Conservation (phyloP, 352 stramenopile genomes). For the Phytophthora macrochlamydospora region DNA sequence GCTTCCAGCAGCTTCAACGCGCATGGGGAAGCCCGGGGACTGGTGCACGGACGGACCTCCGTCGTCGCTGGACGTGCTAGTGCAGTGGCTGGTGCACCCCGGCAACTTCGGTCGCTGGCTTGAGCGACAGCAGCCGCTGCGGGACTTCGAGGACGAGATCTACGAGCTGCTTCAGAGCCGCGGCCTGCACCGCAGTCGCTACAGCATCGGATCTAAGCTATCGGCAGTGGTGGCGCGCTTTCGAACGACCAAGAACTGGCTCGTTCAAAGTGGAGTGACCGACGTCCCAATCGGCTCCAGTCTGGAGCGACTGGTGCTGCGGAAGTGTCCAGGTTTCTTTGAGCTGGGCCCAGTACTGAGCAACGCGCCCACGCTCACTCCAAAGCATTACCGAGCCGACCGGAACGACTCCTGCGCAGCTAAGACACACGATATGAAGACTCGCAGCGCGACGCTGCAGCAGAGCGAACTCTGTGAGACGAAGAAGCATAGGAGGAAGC, state of each 20-base stretch:
- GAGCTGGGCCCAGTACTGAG: slow-evolving; percentile 6
- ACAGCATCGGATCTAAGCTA: slow-evolving; percentile 4
- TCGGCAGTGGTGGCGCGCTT: slow-evolving; percentile 6
- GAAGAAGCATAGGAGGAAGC: too few species aligned
- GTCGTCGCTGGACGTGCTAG: slow-evolving; percentile 19
- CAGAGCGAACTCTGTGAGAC: too few species aligned
- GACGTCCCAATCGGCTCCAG: slow-evolving; percentile 2
- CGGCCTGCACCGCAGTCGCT: slow-evolving; percentile 6
- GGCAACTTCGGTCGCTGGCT: slow-evolving; percentile 10
- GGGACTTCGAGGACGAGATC: slow-evolving; percentile 11
- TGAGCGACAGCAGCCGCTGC: not conserved
- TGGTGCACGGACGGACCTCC: not conserved
- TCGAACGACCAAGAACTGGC: slow-evolving; percentile 7
- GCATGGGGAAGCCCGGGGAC: too few species aligned
- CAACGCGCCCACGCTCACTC: not conserved
- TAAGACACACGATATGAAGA: not conserved
- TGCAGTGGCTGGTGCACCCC: slow-evolving; percentile 11
- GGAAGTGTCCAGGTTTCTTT: slow-evolving; percentile 10
- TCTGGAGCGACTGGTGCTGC: slow-evolving; percentile 9
- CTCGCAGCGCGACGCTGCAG: too few species aligned
- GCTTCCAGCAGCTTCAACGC: too few species aligned
- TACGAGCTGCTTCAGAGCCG: slow-evolving; percentile 7
- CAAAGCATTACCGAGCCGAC: not conserved
- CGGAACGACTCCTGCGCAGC: too few species aligned
- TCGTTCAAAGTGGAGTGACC: slow-evolving; percentile 1